These are phyloP conservation scores for Myrmaecium sp. DNA, from an alignment of 2,329 filamentous ascomycete genomes.

Conservation along the genomic window DNA sequence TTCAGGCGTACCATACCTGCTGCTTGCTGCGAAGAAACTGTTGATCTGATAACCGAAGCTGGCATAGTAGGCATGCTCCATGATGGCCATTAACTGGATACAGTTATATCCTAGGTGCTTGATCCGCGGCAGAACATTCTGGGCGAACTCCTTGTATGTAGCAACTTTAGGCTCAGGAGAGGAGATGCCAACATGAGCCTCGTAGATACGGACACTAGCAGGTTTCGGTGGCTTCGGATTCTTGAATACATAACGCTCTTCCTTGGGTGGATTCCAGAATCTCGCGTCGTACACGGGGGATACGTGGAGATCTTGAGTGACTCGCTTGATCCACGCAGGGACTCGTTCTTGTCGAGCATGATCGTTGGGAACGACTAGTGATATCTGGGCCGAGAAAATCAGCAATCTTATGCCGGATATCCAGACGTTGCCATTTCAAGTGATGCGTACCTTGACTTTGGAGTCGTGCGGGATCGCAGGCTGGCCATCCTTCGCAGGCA, in stretches of 20 bases:
- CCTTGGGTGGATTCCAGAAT: slow-evolving; percentile 84
- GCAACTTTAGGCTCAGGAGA: slow-evolving; percentile 76
- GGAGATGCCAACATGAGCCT: slow-evolving; percentile 97
- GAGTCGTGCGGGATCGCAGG: slow-evolving; percentile 80
- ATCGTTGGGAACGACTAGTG: slow-evolving; percentile 61
- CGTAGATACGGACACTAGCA: slow-evolving; percentile 76
- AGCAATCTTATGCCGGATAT: slow-evolving; percentile 1
- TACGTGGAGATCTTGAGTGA: slow-evolving; percentile 78
- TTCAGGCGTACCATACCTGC: slow-evolving; percentile 82
- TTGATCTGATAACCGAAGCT: slow-evolving; percentile 99
- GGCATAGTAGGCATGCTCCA: slow-evolving; percentile 99
- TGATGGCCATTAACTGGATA: slow-evolving; percentile 96
- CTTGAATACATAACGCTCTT: slow-evolving; percentile 70
- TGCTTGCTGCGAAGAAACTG: slow-evolving; percentile 95
- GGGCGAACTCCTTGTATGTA: slow-evolving; percentile 94
- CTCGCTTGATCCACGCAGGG: slow-evolving; percentile 93
- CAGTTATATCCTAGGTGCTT: slow-evolving; percentile 85
- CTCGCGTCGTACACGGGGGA: slow-evolving; percentile 88
- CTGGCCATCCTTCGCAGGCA: slow-evolving; percentile 58
- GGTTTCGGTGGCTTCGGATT: slow-evolving; percentile 70
- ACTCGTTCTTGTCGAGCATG: slow-evolving; percentile 67
- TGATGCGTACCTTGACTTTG: slow-evolving; percentile 65
- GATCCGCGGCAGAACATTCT: slow-evolving; percentile 81
- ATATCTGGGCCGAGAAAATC: slow-evolving; percentile 40
- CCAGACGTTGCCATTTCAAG: neutral